Evolutionary conservation across 129 eudicot species (phyloP), one percentile per base, ranked within the genome.

Genomic region (Apium graveolens): DNA sequence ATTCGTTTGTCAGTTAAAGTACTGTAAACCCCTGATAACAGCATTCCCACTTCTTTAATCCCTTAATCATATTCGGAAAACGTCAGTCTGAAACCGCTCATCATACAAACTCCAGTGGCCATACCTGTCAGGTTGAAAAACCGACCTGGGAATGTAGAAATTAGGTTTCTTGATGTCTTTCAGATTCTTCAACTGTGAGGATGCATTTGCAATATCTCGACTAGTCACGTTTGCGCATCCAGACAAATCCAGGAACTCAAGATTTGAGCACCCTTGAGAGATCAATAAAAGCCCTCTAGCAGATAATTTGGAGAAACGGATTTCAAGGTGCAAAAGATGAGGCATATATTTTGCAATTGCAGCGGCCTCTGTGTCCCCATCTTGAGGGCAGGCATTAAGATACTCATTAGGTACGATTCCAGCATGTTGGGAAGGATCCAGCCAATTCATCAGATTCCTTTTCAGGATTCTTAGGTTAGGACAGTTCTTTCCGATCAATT

Each of bases 91-190:
- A 73, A 96, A 96, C 3, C 97, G 91, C 18, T 96, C 99, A 81
- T 92, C 97, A 43, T 96, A 96, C 87, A 96, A 80, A 34, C 80
- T 74, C 99, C 99, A 96, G 82, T 96, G 97, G 8, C 97, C 97
- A 77, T 96, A 92, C 81, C 97, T 82, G 77, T 92, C 97, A 0
- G 93, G 76, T 60, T 90, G 95, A 49, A 68, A 90, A 34, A 83
- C 88, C 0, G 97, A 88, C 81, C 97, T 91, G 4, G 98, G 98
- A 57, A 96, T 90, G 77, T 90, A 92, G 77, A 90, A 92, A 78
- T 92, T 89, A 8, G 97, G 97, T 87, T 92, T 96, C 89, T 87
- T 92, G 77, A 96, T 76, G 46, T 38, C 78, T 80, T 87, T 92
- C 97, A 96, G 76, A n/a, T 84, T 86, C 85, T 89, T 89, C 89